Percentiles rank a stretch among this genome's conserved stretches.
Conservation (phyloP, 177 flowering plant species). For the Tripterygium wilfordii region DNA sequence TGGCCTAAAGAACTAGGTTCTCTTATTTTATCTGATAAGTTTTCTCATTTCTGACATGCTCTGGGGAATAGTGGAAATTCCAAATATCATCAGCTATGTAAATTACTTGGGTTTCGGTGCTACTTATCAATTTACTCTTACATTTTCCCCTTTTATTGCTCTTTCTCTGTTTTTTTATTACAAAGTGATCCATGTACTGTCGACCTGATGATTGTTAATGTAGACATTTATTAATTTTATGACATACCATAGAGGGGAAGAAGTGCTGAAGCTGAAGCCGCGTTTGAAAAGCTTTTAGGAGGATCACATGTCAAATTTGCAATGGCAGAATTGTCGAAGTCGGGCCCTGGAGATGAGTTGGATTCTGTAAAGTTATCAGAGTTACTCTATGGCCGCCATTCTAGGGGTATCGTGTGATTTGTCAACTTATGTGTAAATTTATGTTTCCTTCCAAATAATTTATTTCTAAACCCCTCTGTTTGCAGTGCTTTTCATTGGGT, state of each 20-base stretch:
- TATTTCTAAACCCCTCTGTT: constrained; percentile 25
- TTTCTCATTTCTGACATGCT: no score
- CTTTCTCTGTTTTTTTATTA: no score
- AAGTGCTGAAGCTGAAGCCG: constrained; percentile 65
- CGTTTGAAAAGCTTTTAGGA: constrained; percentile 71
- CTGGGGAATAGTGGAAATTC: no score
- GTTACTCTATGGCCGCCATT: constrained; percentile 64
- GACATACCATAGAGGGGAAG: constrained; percentile 55
- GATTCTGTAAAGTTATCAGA: constrained; percentile 54
- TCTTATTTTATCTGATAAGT: no score
- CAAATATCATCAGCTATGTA: no score
- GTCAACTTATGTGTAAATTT: not conserved
- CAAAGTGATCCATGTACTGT: no score
- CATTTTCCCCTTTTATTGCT: no score
- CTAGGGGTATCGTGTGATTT: constrained; percentile 40
- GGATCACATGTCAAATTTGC: constrained; percentile 62
- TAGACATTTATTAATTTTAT: not conserved
- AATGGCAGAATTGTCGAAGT: constrained; percentile 63
- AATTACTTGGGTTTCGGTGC: no score
- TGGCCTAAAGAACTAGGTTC: no score
- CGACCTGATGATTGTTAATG: no score
- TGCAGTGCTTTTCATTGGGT: constrained; percentile 93
- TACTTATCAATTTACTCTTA: no score
- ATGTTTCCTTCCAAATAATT: constrained; percentile 12
- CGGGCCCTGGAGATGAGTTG: constrained; percentile 58